Evolutionary conservation across 202 grass and related monocot genomes (phyloP), one percentile per base, ranked within the genome.

Genomic region (Digitaria exilis): DNA sequence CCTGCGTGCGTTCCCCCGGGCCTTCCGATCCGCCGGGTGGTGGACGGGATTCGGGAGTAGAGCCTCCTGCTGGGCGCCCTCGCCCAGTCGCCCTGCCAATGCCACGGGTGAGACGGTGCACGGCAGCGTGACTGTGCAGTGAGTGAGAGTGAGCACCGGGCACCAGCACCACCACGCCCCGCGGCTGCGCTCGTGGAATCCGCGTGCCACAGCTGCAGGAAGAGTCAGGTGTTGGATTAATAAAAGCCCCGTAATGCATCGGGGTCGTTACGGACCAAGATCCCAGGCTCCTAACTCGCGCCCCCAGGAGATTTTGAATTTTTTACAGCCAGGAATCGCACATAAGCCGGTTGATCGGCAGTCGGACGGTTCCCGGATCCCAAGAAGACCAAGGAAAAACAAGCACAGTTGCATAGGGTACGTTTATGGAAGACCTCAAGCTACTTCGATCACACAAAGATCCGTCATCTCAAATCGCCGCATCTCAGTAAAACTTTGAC

Each of bases 11-110:
- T 39, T 5, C 37, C 37, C 52, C 15, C 7, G 35, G 62, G 49
- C 50, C 19, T 21, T 18, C 54, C 55, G 69, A 28, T 9, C 52
- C 8, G 52, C n/a, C 2, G 10, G 42, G 41, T 14, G 49, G 66
- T 88, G 80, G 49, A 61, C 51, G 44, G 43, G 43, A 63, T 8
- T 85, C 5, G 87, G 87, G 78, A 89, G 73, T 69, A 46, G 87
- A 89, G 77, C 87, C 71, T 42, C 68, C 29, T 59, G 74, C 59
- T 78, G 85, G 51, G 65, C 49, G 56, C 57, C n/a, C n/a, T n/a
- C n/a, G n/a, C n/a, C n/a, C n/a, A n/a, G n/a, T n/a, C n/a, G n/a
- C n/a, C n/a, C 18, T 55, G 72, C 72, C 72, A 37, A 30, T 43
- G 66, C 37, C 65, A 11, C 71, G 7, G 29, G 8, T 21, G 41